Percentiles rank a stretch among this genome's conserved stretches.
Evolutionary conservation across 139 green algal genomes (phyloP).

Genomic region (Coccomyxa sp.): DNA sequence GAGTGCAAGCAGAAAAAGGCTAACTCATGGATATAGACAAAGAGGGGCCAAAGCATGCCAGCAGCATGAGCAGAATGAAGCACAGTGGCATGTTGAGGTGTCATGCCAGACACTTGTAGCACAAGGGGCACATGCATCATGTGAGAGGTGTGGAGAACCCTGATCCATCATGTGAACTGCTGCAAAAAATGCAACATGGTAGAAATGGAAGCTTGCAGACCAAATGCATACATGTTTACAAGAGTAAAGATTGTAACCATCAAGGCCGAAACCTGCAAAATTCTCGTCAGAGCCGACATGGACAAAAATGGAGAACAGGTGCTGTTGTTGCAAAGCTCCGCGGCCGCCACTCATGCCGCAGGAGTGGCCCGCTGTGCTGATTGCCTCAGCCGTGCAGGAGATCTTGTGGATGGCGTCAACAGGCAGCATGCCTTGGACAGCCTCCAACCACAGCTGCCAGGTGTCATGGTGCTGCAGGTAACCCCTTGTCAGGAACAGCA

Average conservation of each 20-base stretch:
- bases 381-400: not conserved
- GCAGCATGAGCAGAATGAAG: not conserved
- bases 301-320: slow-evolving; percentile 27
- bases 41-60: too few relatives aligned
- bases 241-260: too few relatives aligned
- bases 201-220: too few relatives aligned
- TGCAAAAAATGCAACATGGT: too few relatives aligned
- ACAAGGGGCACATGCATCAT: too few relatives aligned
- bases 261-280: not conserved
- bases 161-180: too few relatives aligned
- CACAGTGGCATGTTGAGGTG: too few relatives aligned
- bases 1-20: not conserved
- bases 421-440: slow-evolving; percentile 19
- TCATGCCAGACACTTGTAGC: too few relatives aligned
- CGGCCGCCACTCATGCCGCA: not conserved
- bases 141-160: too few relatives aligned
- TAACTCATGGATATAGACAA: too few relatives aligned
- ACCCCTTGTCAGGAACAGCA: slow-evolving; percentile 29
- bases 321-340: not conserved
- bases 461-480: slow-evolving; percentile 16
- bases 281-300: slow-evolving; percentile 10
- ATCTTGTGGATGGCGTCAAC: not conserved
- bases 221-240: too few relatives aligned
- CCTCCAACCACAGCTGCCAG: slow-evolving; percentile 29
- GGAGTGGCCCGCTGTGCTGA: not conserved